Conservation (phyloP, 164 flowering plant species). For the Cinnamomum micranthum region DNA sequence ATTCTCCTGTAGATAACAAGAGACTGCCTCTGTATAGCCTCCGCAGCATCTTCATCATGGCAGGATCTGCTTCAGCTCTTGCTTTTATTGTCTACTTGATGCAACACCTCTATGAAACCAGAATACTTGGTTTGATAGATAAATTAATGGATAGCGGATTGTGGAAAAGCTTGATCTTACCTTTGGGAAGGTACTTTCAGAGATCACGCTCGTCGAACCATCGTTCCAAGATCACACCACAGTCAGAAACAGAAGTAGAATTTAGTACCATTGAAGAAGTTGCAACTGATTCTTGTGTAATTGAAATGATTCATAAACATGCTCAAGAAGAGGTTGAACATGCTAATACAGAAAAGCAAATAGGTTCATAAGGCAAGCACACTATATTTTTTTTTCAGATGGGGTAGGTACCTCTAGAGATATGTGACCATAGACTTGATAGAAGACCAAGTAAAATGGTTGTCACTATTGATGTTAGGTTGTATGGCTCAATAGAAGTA, state of each 20-base stretch:
- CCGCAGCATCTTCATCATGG: constrained; percentile 6
- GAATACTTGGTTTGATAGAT: background rate
- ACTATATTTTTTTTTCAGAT: background rate
- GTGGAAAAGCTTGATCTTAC: background rate
- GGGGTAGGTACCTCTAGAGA: background rate
- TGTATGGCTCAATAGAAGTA: no score
- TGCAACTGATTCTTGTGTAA: no score
- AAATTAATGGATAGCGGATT: background rate
- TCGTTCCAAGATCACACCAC: background rate
- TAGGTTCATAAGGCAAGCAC: background rate
- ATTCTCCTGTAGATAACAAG: background rate
- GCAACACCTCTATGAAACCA: background rate
- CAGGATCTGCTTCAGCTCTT: background rate
- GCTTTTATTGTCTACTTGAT: background rate
- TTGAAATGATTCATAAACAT: background rate
- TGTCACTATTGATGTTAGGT: background rate
- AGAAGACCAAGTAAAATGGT: background rate
- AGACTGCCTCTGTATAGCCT: constrained; percentile 5
- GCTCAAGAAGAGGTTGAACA: background rate
- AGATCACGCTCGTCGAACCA: background rate
- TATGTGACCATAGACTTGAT: background rate
- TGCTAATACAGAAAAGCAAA: background rate
- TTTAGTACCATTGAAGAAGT: background rate
- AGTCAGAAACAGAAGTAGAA: background rate
- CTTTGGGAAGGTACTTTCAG: background rate